These are phyloP conservation scores for Aspergillus brasiliensis DNA, from an alignment of 2,329 filamentous ascomycete genomes.

Conservation along the genomic window DNA sequence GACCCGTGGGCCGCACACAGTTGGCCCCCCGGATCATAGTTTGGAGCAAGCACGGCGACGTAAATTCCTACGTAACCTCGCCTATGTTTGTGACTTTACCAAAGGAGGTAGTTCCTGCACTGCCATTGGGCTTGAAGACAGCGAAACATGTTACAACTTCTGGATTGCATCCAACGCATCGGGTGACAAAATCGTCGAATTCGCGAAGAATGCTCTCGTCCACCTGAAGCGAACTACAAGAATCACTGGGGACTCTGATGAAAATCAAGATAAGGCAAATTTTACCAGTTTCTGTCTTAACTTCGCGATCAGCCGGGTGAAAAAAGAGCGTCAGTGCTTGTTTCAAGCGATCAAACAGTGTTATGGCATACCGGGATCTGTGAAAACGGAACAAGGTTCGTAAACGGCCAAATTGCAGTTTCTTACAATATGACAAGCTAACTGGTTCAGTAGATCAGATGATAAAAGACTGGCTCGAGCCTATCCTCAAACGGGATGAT, in stretches of 20 bases:
- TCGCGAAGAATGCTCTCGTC: constrained; percentile 33
- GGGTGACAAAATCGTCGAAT: constrained; percentile 25
- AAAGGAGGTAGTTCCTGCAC: constrained; percentile 53
- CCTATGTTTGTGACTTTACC: constrained; percentile 50
- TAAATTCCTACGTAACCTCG: constrained; percentile 22
- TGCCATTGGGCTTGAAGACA: constrained; percentile 47
- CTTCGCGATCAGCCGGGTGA: constrained; percentile 17
- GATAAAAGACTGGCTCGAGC: constrained; percentile 1
- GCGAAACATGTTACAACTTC: constrained; percentile 36
- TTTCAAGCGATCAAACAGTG: constrained; percentile 12
- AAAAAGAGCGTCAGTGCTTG: constrained; percentile 10
- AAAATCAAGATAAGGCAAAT: not conserved
- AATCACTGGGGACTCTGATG: not conserved
- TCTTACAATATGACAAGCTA: constrained; percentile 2
- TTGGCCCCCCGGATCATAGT: not conserved
- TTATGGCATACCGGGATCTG: constrained; percentile 8
- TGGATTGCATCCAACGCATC: constrained; percentile 50
- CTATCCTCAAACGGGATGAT: not conserved
- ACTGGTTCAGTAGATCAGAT: constrained; percentile 2
- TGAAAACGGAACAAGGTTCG: constrained; percentile 11
- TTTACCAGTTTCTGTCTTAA: constrained; percentile 16
- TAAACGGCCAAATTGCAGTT: not conserved
- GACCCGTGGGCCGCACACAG: constrained; percentile 14
- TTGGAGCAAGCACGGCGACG: constrained; percentile 9
- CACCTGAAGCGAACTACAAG: constrained; percentile 3